Conservation (phyloP, 495 filamentous ascomycete species). For the Xylaria bambusicola region DNA sequence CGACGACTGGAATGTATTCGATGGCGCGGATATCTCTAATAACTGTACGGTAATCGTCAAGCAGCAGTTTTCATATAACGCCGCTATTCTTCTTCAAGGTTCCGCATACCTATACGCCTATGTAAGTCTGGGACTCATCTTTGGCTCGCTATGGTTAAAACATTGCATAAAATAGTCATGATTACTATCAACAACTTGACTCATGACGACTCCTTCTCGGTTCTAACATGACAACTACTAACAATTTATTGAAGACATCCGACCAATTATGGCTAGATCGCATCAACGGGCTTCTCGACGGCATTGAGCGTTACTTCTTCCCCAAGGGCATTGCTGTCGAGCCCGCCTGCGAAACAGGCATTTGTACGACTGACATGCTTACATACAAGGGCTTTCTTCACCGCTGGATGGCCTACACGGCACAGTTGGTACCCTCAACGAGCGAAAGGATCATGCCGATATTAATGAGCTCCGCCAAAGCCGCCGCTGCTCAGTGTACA, state of each 20-base stretch:
- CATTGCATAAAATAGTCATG: neutral
- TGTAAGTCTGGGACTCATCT: constrained; percentile 38
- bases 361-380: constrained; percentile 75
- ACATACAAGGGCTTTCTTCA: constrained; percentile 87
- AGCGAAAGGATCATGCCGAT: constrained; percentile 61
- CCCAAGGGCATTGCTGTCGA: constrained; percentile 58
- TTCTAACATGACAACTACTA: constrained; percentile 21
- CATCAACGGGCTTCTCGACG: constrained; percentile 59
- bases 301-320: constrained; percentile 63
- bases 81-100: constrained; percentile 69
- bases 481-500: constrained; percentile 69
- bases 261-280: constrained; percentile 60
- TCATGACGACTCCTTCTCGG: neutral
- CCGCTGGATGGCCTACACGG: constrained; percentile 75
- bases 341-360: constrained; percentile 63
- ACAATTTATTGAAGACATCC: neutral
- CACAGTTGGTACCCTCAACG: constrained; percentile 71
- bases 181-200: neutral
- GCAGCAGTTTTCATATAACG: constrained; percentile 78
- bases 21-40: constrained; percentile 66
- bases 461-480: constrained; percentile 64
- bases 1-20: constrained; percentile 65
- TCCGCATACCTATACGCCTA: constrained; percentile 79
- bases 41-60: constrained; percentile 66
- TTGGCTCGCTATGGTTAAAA: neutral